A percentile compares a stretch with the other conserved stretches of the same genome.
Evolutionary conservation across 108 stramenopile genomes (phyloP).

Genomic region (Cyclotella atomus): DNA sequence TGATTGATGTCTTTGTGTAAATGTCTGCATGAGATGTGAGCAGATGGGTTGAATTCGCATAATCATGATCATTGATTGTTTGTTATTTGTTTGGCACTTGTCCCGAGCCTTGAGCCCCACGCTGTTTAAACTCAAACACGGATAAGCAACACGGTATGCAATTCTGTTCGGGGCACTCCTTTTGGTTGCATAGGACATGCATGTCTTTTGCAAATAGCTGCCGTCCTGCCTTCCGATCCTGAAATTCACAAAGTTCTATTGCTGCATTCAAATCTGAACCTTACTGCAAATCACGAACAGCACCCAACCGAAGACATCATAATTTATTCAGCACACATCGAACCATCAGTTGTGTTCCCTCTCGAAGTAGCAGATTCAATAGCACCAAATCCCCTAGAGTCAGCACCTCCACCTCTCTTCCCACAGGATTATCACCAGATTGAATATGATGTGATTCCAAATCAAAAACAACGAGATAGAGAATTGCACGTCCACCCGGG

Average conservation of each 20-base stretch:
- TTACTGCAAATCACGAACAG: conserved; percentile 10
- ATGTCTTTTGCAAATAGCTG: no score
- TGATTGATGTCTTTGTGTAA: not conserved
- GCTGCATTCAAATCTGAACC: not conserved
- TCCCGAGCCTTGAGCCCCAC: no score
- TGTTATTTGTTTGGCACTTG: no score
- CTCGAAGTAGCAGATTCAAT: not conserved
- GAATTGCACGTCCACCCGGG: conserved; percentile 29
- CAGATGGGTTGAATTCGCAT: no score
- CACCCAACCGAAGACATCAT: conserved; percentile 27
- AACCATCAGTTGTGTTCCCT: conserved; percentile 43
- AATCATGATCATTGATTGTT: no score
- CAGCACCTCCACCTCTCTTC: conserved; percentile 16
- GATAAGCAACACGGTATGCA: no score
- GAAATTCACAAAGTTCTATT: no score
- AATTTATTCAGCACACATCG: conserved; percentile 45
- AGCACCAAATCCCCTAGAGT: conserved; percentile 8
- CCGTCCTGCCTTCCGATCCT: not conserved
- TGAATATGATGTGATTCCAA: no score
- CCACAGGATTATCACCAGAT: conserved; percentile 2
- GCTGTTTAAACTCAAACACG: no score
- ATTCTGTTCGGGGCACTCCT: no score
- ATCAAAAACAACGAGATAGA: not conserved
- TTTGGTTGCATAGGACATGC: no score
- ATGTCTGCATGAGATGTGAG: not conserved